Evolutionary conservation across 768 basidiomycete genomes (phyloP).

Genomic region (Calocybe cyanea): DNA sequence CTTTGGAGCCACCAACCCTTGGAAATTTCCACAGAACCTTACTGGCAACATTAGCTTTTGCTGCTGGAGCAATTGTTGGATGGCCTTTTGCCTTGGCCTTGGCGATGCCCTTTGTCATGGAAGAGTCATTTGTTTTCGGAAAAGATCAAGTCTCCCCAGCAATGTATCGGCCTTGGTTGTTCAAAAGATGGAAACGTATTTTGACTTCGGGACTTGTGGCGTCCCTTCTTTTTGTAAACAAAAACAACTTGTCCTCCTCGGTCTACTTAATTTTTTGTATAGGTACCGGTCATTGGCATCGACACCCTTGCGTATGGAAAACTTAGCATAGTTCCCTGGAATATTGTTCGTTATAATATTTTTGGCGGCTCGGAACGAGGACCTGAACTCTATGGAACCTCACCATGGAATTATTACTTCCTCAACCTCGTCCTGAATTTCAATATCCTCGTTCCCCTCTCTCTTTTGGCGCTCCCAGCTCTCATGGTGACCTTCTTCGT

Average conservation of each 20-base stretch:
- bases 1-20: conserved; percentile 53
- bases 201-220: conserved; percentile 51
- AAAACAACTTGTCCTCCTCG: not conserved
- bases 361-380: conserved; percentile 77
- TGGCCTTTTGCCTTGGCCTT: conserved; percentile 96
- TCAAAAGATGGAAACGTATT: conserved; percentile 58
- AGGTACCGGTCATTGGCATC: conserved; percentile 82
- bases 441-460: conserved; percentile 80
- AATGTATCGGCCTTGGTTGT: conserved; percentile 48
- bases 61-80: conserved; percentile 81
- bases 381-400: conserved; percentile 91
- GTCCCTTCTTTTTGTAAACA: conserved; percentile 60
- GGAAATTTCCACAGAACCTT: conserved; percentile 54
- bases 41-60: conserved; percentile 66
- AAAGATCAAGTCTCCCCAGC: conserved; percentile 57
- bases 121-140: conserved; percentile 80
- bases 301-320: conserved; percentile 88
- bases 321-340: conserved; percentile 80
- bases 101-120: conserved; percentile 83
- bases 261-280: not conserved
- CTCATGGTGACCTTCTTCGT: conserved; percentile 68
- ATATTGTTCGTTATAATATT: conserved; percentile 91
- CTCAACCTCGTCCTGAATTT: conserved; percentile 91
- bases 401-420: conserved; percentile 83
- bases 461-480: conserved; percentile 76